Conservation (phyloP, 225 moss, liverwort and hornwort species). For the Polytrichum formosum region DNA sequence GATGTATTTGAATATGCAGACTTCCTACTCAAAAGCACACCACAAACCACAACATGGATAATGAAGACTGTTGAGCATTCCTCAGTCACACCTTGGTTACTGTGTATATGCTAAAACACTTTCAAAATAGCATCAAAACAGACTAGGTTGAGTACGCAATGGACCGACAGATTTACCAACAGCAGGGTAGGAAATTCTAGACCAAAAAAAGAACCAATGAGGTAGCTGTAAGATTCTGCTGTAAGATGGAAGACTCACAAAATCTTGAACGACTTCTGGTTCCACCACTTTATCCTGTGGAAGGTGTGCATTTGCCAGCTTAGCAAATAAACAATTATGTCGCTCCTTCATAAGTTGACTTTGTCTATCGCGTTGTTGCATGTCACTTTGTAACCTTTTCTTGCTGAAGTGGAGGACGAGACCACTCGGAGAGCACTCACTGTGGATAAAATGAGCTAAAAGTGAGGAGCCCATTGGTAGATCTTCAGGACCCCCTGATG, state of each 20-base stretch:
- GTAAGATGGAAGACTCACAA: neutral
- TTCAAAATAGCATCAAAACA: too few relatives aligned
- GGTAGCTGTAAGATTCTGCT: too few relatives aligned
- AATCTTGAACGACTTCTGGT: slow-evolving; percentile 9
- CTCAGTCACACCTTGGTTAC: too few relatives aligned
- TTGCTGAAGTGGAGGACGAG: slow-evolving; percentile 57
- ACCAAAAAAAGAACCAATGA: too few relatives aligned
- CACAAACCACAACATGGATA: too few relatives aligned
- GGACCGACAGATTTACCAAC: too few relatives aligned
- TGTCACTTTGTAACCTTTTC: slow-evolving; percentile 37
- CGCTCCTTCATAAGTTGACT: slow-evolving; percentile 49
- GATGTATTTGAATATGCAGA: too few relatives aligned
- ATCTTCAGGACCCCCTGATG: slow-evolving; percentile 26
- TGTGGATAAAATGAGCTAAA: slow-evolving; percentile 20
- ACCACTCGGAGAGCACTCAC: slow-evolving; percentile 25
- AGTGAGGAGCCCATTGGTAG: slow-evolving; percentile 17
- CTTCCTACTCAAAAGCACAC: too few relatives aligned
- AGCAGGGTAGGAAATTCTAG: too few relatives aligned
- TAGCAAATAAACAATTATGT: slow-evolving; percentile 51
- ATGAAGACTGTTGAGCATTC: too few relatives aligned
- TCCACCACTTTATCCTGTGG: slow-evolving; percentile 23
- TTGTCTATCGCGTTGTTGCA: slow-evolving; percentile 45
- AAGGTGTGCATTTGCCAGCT: slow-evolving; percentile 32
- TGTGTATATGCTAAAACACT: too few relatives aligned
- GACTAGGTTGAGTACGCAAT: too few relatives aligned